Evolutionary conservation across 2,329 filamentous ascomycete genomes (phyloP).

Genomic region (Ceratocystis eucalypticola): DNA sequence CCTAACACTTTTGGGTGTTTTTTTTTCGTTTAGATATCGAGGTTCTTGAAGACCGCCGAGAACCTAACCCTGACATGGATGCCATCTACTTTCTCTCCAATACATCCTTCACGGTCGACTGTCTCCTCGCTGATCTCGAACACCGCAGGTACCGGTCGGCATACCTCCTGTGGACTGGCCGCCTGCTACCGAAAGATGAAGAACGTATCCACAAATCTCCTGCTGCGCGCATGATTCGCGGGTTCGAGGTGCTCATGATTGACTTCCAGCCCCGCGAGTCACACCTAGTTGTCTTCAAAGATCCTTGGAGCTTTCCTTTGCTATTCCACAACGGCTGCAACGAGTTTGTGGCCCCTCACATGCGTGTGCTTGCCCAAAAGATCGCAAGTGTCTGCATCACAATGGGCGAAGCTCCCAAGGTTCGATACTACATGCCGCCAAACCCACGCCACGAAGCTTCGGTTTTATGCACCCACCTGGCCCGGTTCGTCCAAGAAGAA

Average conservation of each 20-base stretch:
- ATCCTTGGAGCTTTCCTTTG: conserved; percentile 90
- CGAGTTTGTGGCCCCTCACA: conserved; percentile 63
- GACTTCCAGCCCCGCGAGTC: conserved; percentile 88
- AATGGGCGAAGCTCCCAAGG: conserved; percentile 83
- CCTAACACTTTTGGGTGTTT: conserved; percentile 9
- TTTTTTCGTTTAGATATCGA: conserved; percentile 61
- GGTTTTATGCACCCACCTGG: conserved; percentile 76
- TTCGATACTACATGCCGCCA: conserved; percentile 75
- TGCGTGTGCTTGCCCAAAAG: conserved; percentile 80
- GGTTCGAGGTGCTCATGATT: conserved; percentile 69
- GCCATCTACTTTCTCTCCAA: conserved; percentile 87
- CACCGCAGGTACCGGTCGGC: conserved; percentile 64
- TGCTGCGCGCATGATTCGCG: conserved; percentile 57
- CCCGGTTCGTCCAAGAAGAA: conserved; percentile 81
- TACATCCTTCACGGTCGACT: conserved; percentile 78
- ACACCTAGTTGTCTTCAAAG: conserved; percentile 77
- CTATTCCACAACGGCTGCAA: conserved; percentile 88
- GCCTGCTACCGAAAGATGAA: conserved; percentile 56
- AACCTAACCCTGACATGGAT: conserved; percentile 78
- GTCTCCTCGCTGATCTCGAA: conserved; percentile 84
- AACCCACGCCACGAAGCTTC: conserved; percentile 70
- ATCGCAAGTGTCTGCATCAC: conserved; percentile 79
- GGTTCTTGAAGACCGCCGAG: conserved; percentile 74
- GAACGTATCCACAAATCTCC: conserved; percentile 61
- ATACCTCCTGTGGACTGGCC: conserved; percentile 73